Evolutionary conservation across 176 grass and related monocot genomes (phyloP).

Genomic region (Oryza officinalis): DNA sequence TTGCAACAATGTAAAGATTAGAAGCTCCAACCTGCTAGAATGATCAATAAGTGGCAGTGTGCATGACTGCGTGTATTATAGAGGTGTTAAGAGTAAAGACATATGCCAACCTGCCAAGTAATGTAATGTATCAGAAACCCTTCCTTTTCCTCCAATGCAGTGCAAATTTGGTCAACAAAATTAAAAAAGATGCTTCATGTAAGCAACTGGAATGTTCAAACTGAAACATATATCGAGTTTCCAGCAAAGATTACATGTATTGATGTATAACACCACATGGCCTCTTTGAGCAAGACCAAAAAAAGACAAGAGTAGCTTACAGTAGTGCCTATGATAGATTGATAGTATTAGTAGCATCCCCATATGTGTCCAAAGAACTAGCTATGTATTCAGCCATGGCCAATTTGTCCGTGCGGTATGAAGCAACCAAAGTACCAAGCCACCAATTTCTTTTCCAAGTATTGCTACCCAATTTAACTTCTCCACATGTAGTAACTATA

Average conservation of each 20-base stretch:
- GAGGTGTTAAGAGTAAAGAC: background rate
- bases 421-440: conserved; percentile 10
- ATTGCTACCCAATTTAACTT: background rate
- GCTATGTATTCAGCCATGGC: conserved; percentile 16
- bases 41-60: conserved; percentile 34
- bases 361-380: conserved; percentile 20
- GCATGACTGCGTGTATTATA: background rate
- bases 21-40: background rate
- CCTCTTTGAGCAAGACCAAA: background rate
- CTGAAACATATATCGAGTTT: conserved; percentile 9
- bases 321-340: background rate
- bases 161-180: conserved; percentile 13
- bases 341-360: background rate
- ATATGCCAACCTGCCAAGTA: background rate
- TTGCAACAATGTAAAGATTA: conserved; percentile 43
- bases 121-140: conserved; percentile 10
- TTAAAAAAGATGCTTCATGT: background rate
- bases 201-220: background rate
- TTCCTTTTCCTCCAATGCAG: conserved; percentile 14
- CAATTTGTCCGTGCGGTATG: conserved; percentile 17
- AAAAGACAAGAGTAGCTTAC: background rate
- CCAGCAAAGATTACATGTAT: background rate
- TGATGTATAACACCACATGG: background rate
- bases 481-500: background rate
- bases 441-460: conserved; percentile 19